Conservation (phyloP, 108 stramenopile genomes). For the Epipyxis sp. region DNA sequence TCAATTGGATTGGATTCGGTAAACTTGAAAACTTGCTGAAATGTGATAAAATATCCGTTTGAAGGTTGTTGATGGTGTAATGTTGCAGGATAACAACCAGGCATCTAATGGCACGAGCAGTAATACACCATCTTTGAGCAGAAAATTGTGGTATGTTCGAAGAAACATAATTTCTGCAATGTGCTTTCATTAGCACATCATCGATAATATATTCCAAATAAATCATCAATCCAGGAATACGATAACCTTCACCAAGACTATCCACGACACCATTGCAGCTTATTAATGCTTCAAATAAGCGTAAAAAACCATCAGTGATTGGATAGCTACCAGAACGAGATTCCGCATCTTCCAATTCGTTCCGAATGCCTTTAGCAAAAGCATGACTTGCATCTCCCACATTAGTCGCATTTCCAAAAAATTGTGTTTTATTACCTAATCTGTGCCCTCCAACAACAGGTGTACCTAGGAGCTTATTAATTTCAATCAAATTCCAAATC, state of each 20-base stretch:
- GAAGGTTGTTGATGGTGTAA: no score
- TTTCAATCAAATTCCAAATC: no score
- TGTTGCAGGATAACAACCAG: no score
- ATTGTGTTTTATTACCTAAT: no score
- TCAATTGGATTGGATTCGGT: no score
- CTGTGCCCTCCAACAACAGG: no score
- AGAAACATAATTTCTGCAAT: background rate
- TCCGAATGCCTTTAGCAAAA: background rate
- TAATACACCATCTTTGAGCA: background rate
- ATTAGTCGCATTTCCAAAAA: no score
- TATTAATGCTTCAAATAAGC: background rate
- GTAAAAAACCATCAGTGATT: background rate
- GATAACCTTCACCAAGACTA: background rate
- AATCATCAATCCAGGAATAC: background rate
- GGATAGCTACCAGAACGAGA: background rate
- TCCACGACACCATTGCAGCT: background rate
- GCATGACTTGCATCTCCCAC: no score
- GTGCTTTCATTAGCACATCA: background rate
- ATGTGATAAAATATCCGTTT: no score
- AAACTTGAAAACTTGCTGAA: no score
- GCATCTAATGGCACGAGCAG: background rate
- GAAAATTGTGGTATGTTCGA: background rate
- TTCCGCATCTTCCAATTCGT: background rate
- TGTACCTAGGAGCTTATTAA: no score
- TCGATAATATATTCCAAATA: background rate